Base-by-base conservation (phyloP, 2,329 filamentous ascomycete genomes). In the Microascus cirrosus region DNA sequence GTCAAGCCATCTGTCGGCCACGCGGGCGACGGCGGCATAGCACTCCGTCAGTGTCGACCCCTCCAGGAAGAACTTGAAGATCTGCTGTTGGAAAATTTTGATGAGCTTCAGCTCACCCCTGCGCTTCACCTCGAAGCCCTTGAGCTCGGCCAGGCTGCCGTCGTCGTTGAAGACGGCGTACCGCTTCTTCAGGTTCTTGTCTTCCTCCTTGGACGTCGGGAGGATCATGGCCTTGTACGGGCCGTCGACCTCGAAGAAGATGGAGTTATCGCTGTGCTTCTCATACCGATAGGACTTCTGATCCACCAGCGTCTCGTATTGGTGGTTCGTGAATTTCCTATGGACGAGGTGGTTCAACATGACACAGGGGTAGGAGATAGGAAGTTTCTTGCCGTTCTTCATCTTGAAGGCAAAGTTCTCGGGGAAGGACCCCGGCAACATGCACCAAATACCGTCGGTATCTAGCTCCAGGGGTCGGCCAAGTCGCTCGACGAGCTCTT, bases 371-470 rank as follows among this genome's bases (percentile, higher is more conserved):
- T 99, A 99, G 0, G 94, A 99, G 55, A 99, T 92, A n/a, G 87
- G 79, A 60, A 97, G 69, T 70, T 97, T 99, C 78, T 97, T 99
- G 63, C 94, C 94, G 65, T 92, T 95, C 71, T 93, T 95, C 64
- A 96, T 74, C 66, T 89, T 95, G 77, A 99, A 97, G 0, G 85
- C 79, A 66, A 96, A 96, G 71, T 99, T 96, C 67, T 99, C 94
- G 0, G 94, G 94, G 65, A 99, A 99, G 0, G 90, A 94, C 0
- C 90, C 93, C 0, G 94, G 94, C 65, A 99, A 79, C 82, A 99
- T 99, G 73, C 94, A 99, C 95, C 94, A 99, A 66, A 99, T 99
- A 82, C 95, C 94, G 68, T 99, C 94, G 2, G 94, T 99, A 70
- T 99, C 94, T 54, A 99, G 78, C 70, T 99, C 94, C 56, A 99